Evolutionary conservation across 805 yeast genomes (phyloP).

Genomic region (Metschnikowia similis): DNA sequence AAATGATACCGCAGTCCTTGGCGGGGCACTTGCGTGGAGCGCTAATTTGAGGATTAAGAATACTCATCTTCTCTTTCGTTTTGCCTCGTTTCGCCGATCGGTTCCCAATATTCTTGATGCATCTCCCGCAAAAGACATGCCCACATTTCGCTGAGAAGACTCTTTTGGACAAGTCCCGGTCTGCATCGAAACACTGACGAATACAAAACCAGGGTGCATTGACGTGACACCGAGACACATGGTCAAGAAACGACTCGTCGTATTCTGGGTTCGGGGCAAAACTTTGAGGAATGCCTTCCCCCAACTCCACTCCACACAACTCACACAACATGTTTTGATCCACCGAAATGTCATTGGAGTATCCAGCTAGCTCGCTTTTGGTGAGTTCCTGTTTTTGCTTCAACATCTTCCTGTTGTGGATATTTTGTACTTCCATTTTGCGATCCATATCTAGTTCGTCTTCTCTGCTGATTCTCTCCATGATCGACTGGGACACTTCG

Average conservation of each 20-base stretch:
- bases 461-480: conserved; percentile 38
- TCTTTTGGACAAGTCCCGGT: conserved; percentile 58
- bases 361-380: conserved; percentile 21
- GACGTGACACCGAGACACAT: conserved; percentile 26
- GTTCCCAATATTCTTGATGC: conserved; percentile 63
- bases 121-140: conserved; percentile 82
- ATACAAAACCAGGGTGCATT: conserved; percentile 66
- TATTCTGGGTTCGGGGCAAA: conserved; percentile 35
- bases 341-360: conserved; percentile 27
- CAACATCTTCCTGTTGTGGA: conserved; percentile 27
- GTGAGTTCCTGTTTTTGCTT: conserved; percentile 26
- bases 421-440: conserved; percentile 28
- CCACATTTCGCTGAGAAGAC: conserved; percentile 70
- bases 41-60: conserved; percentile 35
- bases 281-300: conserved; percentile 63
- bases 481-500: conserved; percentile 23
- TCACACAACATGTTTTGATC: conserved; percentile 39
- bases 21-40: conserved; percentile 63
- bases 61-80: conserved; percentile 15
- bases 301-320: conserved; percentile 69
- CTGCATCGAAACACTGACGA: conserved; percentile 46
- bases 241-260: conserved; percentile 24
- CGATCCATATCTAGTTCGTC: conserved; percentile 35
- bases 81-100: conserved; percentile 26
- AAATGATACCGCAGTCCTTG: conserved; percentile 39